Evolutionary conservation across 176 grass and related monocot genomes (phyloP).

Genomic region (Eragrostis curvula): DNA sequence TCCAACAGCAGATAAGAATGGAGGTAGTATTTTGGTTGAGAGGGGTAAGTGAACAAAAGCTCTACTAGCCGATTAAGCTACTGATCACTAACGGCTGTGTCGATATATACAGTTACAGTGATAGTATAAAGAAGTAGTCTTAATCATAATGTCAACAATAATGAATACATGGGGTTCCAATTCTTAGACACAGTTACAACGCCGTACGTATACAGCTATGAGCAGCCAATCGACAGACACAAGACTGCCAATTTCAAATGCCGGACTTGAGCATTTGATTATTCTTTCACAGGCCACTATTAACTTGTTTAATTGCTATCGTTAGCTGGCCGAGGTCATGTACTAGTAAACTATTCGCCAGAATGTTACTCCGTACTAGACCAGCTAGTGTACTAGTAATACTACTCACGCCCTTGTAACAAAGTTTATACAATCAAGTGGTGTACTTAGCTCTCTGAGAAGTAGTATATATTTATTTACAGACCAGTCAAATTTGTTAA

Average conservation of each 20-base stretch:
- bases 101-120: no score
- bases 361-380: no score
- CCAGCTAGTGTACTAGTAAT: no score
- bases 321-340: slow-evolving; percentile 38
- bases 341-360: no score
- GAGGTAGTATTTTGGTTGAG: no score
- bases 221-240: slow-evolving; percentile 10
- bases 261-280: neutral
- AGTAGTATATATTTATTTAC: neutral
- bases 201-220: neutral
- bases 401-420: neutral
- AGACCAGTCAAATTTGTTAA: slow-evolving; percentile 7
- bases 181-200: neutral
- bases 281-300: neutral
- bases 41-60: no score
- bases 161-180: neutral
- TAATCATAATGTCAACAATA: neutral
- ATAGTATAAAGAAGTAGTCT: neutral
- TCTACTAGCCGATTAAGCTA: no score
- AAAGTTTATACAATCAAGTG: neutral
- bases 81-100: no score
- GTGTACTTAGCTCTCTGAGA: neutral
- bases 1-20: no score
- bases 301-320: neutral
- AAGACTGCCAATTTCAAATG: slow-evolving; percentile 20